A percentile compares a stretch with the other conserved stretches of the same genome.
Conservation (phyloP, 1,139 yeast genomes). For the Magnusiomyces fungicola region DNA sequence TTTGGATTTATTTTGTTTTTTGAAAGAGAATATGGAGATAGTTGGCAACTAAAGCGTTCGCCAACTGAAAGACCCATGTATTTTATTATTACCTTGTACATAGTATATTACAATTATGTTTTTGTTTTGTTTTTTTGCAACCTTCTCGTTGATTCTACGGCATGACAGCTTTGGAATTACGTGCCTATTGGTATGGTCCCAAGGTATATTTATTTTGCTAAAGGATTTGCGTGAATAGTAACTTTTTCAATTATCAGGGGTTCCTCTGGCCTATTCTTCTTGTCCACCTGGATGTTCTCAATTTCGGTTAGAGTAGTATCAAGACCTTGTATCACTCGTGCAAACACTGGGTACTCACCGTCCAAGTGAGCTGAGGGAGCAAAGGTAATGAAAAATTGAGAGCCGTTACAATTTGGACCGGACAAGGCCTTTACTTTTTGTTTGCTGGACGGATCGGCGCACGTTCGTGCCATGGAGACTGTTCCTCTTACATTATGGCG, state of each 20-base stretch:
- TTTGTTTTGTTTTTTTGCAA: no score
- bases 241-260: conserved; percentile 35
- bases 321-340: conserved; percentile 46
- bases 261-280: conserved; percentile 37
- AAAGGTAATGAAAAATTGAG: conserved; percentile 36
- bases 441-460: conserved; percentile 36
- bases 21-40: no score
- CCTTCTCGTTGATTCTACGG: no score
- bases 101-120: no score
- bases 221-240: conserved; percentile 37
- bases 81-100: no score
- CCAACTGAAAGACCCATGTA: no score
- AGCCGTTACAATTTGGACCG: conserved; percentile 28
- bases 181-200: no score
- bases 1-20: no score
- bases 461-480: conserved; percentile 42
- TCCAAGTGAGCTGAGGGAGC: conserved; percentile 35
- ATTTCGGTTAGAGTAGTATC: no score
- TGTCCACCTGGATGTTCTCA: conserved; percentile 36
- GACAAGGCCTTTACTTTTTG: not conserved
- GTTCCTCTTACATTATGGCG: conserved; percentile 39
- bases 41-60: no score
- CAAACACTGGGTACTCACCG: conserved; percentile 53
- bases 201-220: conserved; percentile 24
- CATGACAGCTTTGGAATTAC: no score